Conservation (phyloP, 129 eudicot genomes). For the Solidago caesia region DNA sequence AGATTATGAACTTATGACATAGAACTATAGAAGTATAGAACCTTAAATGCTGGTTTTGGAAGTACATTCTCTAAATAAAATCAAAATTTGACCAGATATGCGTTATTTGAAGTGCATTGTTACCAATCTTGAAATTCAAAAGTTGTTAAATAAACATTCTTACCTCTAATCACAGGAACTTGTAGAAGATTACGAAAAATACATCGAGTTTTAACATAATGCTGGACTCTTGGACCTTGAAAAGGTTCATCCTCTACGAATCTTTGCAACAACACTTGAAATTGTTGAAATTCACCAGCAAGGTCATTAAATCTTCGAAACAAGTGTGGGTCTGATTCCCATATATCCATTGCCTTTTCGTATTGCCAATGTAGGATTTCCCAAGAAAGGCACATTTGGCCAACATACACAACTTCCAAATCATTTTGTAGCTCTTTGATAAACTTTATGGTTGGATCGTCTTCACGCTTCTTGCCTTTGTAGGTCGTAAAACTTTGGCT, state of each 20-base stretch:
- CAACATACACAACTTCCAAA: constrained; percentile 83
- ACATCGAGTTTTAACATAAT: constrained; percentile 68
- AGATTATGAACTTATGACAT: too few relatives aligned
- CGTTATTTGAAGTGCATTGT: too few relatives aligned
- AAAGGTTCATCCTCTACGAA: constrained; percentile 79
- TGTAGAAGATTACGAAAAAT: constrained; percentile 76
- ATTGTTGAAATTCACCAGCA: constrained; percentile 88
- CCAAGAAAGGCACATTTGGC: constrained; percentile 98
- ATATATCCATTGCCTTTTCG: constrained; percentile 76
- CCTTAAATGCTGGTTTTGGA: too few relatives aligned
- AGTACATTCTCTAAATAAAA: too few relatives aligned
- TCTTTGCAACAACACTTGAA: constrained; percentile 88
- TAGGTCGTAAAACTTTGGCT: constrained; percentile 45
- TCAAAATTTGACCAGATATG: background rate
- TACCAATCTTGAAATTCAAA: too few relatives aligned
- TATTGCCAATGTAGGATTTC: constrained; percentile 91
- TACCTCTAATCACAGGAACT: constrained; percentile 93
- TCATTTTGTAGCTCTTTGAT: constrained; percentile 70
- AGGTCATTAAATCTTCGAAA: constrained; percentile 60
- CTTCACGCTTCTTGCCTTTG: constrained; percentile 48
- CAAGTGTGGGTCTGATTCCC: constrained; percentile 78
- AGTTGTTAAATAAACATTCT: background rate
- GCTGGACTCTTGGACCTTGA: constrained; percentile 80
- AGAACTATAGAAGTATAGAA: too few relatives aligned
- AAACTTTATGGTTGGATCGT: constrained; percentile 60